These are phyloP conservation scores for Plasmodium berghei DNA, from an alignment of 169 alveolate species.

Conservation along the genomic window DNA sequence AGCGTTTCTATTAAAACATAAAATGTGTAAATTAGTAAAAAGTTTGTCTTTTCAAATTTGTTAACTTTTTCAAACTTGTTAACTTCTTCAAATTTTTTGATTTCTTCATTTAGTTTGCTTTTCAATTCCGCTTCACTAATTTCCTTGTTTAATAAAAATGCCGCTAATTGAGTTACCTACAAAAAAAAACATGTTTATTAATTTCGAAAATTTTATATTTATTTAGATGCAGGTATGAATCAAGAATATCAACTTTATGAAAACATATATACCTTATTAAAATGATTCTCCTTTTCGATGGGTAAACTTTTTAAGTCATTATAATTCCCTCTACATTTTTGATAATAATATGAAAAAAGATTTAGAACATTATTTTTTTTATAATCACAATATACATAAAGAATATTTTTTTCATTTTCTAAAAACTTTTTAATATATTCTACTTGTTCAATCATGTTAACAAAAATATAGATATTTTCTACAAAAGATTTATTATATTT, in stretches of 20 bases:
- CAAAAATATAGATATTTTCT: slow-evolving; percentile 14
- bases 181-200: not conserved
- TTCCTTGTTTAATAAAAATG: not conserved
- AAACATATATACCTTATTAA: not conserved
- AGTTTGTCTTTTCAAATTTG: not conserved
- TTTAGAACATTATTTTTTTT: slow-evolving; percentile 23
- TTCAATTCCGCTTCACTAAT: slow-evolving; percentile 6
- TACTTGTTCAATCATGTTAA: not conserved
- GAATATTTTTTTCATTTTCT: slow-evolving; percentile 1
- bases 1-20: slow-evolving; percentile 12
- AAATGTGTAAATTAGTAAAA: slow-evolving; percentile 11
- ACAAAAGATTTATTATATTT: not conserved
- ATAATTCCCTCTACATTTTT: not conserved
- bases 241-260: not conserved
- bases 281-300: slow-evolving; percentile 3
- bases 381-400: slow-evolving; percentile 25
- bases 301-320: not conserved
- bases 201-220: too few relatives aligned
- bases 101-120: not conserved
- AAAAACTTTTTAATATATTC: not conserved
- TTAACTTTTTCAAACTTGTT: not conserved
- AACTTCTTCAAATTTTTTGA: not conserved
- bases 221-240: not conserved
- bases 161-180: not conserved
- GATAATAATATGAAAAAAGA: slow-evolving; percentile 28